These are phyloP conservation scores for Dictyostelium citrinum DNA, from an alignment of 78 protist genomes.

Conservation along the genomic window DNA sequence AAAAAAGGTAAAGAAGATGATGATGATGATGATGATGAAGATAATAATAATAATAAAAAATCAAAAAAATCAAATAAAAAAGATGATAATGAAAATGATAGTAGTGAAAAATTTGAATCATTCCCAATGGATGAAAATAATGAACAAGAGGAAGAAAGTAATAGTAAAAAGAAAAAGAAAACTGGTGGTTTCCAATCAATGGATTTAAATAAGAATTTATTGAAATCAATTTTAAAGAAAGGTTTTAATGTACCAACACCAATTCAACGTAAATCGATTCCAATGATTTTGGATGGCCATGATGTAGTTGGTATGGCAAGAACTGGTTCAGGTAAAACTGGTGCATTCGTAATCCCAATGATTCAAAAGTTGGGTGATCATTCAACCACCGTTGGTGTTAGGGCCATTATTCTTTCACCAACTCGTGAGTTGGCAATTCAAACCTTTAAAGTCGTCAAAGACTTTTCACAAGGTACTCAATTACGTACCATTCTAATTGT, in stretches of 20 bases:
- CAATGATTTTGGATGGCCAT: constrained; percentile 86
- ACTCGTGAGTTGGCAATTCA: constrained; percentile 99
- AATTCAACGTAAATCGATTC: constrained; percentile 96
- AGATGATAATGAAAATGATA: not conserved
- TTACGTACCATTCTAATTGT: constrained; percentile 88
- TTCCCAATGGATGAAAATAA: constrained; percentile 5
- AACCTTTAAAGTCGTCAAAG: constrained; percentile 85
- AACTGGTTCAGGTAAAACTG: constrained; percentile 99
- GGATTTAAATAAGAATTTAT: constrained; percentile 56
- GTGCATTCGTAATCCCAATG: constrained; percentile 97
- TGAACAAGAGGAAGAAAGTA: constrained; percentile 16
- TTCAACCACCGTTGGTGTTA: constrained; percentile 87
- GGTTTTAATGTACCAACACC: constrained; percentile 98
- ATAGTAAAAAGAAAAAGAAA: constrained; percentile 47
- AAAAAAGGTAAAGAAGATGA: not conserved
- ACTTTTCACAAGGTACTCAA: constrained; percentile 81
- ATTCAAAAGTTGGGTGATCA: constrained; percentile 84
- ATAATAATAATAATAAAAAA: not conserved
- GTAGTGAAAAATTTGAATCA: not conserved
- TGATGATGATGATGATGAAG: not conserved
- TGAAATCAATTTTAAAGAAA: constrained; percentile 81
- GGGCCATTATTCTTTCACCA: constrained; percentile 97
- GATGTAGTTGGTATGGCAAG: constrained; percentile 99
- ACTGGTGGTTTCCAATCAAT: constrained; percentile 85
- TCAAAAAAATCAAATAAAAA: not conserved